Conservation (phyloP, 139 green algal genomes). For the Medakamo hakoo region DNA sequence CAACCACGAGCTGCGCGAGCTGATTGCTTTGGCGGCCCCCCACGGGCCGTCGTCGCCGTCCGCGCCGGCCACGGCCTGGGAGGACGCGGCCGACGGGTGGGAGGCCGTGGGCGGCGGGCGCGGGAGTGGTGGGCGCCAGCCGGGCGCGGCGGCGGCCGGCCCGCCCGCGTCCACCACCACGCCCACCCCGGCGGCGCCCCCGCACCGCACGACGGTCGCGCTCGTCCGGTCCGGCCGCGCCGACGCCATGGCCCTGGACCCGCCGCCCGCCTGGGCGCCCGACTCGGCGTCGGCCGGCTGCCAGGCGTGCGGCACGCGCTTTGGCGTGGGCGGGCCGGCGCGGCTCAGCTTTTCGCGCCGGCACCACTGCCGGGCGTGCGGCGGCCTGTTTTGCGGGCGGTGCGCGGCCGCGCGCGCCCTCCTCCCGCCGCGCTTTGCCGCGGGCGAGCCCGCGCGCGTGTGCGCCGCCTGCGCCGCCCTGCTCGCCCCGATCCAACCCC, state of each 20-base stretch:
- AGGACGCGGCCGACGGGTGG: conserved; percentile 25
- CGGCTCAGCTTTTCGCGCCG: too few relatives aligned
- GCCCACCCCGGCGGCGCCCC: neutral
- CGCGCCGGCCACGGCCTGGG: conserved; percentile 28
- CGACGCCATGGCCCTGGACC: conserved; percentile 40
- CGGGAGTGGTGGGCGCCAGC: neutral
- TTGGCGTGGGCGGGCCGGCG: conserved; percentile 33
- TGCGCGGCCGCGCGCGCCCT: conserved; percentile 41
- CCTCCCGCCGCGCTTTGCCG: conserved; percentile 60
- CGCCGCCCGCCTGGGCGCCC: conserved; percentile 52
- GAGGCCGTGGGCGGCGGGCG: conserved; percentile 44
- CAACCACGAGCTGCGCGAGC: neutral
- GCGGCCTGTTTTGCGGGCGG: conserved; percentile 51
- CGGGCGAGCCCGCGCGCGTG: conserved; percentile 35
- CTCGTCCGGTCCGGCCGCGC: conserved; percentile 7
- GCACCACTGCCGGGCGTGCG: conserved; percentile 62
- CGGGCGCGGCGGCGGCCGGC: neutral
- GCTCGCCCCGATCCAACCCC: conserved; percentile 50
- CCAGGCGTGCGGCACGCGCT: conserved; percentile 28
- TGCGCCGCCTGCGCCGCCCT: conserved; percentile 42
- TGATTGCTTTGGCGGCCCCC: conserved; percentile 36
- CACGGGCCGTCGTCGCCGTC: conserved; percentile 36
- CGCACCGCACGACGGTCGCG: conserved; percentile 1
- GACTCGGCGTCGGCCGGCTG: conserved; percentile 34
- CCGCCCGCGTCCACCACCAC: too few relatives aligned